A percentile compares a stretch with the other conserved stretches of the same genome.
These are phyloP conservation scores for Stereum hirsutum DNA, from an alignment of 1,284 basidiomycete genomes.

Conservation along the genomic window DNA sequence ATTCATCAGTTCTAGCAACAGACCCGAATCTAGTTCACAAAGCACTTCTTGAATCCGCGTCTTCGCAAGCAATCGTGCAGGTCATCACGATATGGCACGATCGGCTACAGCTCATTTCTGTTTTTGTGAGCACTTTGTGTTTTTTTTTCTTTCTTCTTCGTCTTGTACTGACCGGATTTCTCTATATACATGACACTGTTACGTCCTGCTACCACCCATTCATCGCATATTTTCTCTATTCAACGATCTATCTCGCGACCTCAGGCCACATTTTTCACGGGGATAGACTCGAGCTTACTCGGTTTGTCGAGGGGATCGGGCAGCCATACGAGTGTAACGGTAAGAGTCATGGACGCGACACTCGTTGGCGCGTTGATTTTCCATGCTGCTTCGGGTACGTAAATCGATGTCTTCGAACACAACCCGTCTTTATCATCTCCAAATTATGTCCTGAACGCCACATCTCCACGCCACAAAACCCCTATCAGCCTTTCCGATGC, in stretches of 20 bases:
- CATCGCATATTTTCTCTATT: neutral
- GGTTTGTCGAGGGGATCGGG: slow-evolving; percentile 16
- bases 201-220: neutral
- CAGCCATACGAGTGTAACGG: slow-evolving; percentile 11
- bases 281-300: slow-evolving; percentile 25
- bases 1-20: too few species aligned
- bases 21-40: too few species aligned
- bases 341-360: slow-evolving; percentile 19
- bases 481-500: too few species aligned
- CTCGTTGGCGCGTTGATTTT: slow-evolving; percentile 27
- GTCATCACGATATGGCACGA: slow-evolving; percentile 22
- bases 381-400: slow-evolving; percentile 25
- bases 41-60: neutral
- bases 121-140: slow-evolving; percentile 18
- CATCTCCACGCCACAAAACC: neutral
- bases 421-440: neutral
- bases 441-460: neutral
- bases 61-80: slow-evolving; percentile 7
- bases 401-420: neutral
- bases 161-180: too few species aligned
- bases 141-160: too few species aligned
- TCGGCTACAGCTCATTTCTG: slow-evolving; percentile 20
- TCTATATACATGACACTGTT: neutral
- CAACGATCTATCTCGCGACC: neutral
- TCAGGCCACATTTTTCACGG: slow-evolving; percentile 31